phyloP scores from a whole-genome alignment of 2,329 filamentous ascomycete genomes.

The Venturia asperata region DNA sequence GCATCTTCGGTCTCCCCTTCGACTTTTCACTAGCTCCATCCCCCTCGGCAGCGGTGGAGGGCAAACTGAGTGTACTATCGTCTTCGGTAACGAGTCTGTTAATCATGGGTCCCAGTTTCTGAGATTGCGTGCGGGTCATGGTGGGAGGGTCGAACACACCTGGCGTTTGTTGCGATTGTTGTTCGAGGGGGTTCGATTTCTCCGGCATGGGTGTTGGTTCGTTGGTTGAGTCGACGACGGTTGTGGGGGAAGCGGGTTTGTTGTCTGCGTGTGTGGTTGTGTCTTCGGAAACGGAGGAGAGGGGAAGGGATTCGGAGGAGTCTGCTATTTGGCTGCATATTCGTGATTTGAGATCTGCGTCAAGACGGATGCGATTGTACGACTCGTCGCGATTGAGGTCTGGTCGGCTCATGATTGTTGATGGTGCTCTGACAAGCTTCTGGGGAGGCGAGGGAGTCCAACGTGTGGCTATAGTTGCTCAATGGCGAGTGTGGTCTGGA shows the following conservation, averaged over 20 bases:
- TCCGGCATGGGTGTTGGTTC: conserved; percentile 16
- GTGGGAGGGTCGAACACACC: background rate
- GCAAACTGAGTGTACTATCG: conserved; percentile 1
- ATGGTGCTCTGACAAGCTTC: background rate
- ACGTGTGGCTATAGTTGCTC: background rate
- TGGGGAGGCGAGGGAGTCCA: background rate
- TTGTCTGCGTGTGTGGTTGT: background rate
- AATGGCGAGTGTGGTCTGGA: background rate
- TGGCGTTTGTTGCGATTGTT: background rate
- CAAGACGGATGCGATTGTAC: conserved; percentile 17
- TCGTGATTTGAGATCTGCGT: conserved; percentile 14
- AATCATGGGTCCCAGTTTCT: background rate
- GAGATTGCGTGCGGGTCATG: background rate
- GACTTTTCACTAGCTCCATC: background rate
- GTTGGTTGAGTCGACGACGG: background rate
- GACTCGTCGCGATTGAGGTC: conserved; percentile 13
- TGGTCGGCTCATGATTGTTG: conserved; percentile 3
- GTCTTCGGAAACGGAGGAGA: conserved; percentile 10
- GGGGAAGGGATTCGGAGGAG: conserved; percentile 17
- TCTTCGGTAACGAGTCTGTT: conserved; percentile 10
- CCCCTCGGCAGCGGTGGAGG: background rate
- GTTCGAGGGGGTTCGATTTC: conserved; percentile 13
- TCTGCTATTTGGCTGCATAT: conserved; percentile 14
- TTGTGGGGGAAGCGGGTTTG: background rate
- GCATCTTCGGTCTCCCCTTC: conserved; percentile 13